These are phyloP conservation scores for Thozetella sp. DNA, from an alignment of 495 filamentous ascomycete genomes.

Conservation along the genomic window DNA sequence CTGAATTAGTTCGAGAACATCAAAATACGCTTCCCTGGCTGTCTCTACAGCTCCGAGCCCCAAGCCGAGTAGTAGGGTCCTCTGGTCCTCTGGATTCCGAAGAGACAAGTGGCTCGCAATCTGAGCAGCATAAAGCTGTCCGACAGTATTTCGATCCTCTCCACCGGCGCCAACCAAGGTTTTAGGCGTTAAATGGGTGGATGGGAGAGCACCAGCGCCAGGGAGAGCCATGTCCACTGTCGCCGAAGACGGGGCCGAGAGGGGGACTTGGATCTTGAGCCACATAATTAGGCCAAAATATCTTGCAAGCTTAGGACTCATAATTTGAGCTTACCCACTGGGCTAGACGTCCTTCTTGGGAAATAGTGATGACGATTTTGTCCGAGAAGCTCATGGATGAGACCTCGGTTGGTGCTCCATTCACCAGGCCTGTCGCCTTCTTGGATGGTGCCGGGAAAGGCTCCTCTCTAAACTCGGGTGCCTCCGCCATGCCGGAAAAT, in stretches of 20 bases:
- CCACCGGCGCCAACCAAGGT: conserved; percentile 86
- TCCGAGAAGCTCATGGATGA: conserved; percentile 77
- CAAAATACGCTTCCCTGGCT: conserved; percentile 76
- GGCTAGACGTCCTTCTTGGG: conserved; percentile 80
- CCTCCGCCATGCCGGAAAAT: conserved; percentile 16
- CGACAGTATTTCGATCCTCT: conserved; percentile 77
- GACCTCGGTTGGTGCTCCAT: conserved; percentile 72
- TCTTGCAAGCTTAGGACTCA: neutral
- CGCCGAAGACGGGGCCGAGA: conserved; percentile 66
- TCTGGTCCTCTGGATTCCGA: conserved; percentile 72
- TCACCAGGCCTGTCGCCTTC: conserved; percentile 62
- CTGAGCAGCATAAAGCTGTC: conserved; percentile 86
- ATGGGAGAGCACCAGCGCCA: conserved; percentile 67
- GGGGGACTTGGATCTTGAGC: conserved; percentile 80
- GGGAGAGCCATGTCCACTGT: conserved; percentile 56
- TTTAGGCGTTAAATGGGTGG: conserved; percentile 80
- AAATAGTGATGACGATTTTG: conserved; percentile 89
- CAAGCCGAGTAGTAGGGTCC: conserved; percentile 80
- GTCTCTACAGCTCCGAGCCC: conserved; percentile 68
- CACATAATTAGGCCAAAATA: conserved; percentile 4
- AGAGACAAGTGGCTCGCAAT: conserved; percentile 78
- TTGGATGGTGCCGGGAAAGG: conserved; percentile 80
- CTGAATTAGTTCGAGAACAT: conserved; percentile 78
- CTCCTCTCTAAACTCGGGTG: conserved; percentile 25
- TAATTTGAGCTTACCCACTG: conserved; percentile 74